These are phyloP conservation scores for Dryas octopetala DNA, from an alignment of 306 rosid genomes.

Conservation along the genomic window DNA sequence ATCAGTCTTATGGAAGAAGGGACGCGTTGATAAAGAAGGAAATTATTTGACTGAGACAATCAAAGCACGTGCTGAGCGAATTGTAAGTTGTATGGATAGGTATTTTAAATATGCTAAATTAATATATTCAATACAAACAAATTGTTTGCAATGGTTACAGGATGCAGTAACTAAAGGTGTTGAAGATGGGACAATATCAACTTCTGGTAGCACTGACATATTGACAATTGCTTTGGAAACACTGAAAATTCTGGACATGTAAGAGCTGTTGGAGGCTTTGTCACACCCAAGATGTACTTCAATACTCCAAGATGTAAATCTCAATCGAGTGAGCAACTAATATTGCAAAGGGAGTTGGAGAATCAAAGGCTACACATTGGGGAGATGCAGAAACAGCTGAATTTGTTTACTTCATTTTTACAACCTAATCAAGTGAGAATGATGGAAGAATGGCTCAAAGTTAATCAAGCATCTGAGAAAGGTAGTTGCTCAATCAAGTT, in stretches of 20 bases:
- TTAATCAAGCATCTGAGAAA: not conserved
- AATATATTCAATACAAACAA: too few species aligned
- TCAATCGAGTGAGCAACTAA: not conserved
- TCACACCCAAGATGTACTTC: not conserved
- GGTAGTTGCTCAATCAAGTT: not conserved
- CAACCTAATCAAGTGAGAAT: not conserved
- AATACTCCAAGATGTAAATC: not conserved
- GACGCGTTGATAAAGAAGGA: not conserved
- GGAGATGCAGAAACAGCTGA: not conserved
- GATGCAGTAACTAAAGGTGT: not conserved
- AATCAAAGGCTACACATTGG: not conserved
- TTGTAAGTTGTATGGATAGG: not conserved
- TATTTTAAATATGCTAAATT: not conserved
- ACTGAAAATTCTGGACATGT: not conserved
- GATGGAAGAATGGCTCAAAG: not conserved
- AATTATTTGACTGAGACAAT: not conserved
- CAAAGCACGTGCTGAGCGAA: not conserved
- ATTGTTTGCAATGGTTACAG: not conserved
- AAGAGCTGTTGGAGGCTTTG: not conserved
- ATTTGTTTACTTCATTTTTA: not conserved
- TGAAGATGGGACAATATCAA: not conserved
- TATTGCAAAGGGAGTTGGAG: not conserved
- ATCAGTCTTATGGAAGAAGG: not conserved
- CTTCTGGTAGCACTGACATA: not conserved
- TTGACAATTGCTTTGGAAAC: constrained; percentile 5